Evolutionary conservation across 352 stramenopile species (phyloP).

Genomic region (Achlya hypogyna): DNA sequence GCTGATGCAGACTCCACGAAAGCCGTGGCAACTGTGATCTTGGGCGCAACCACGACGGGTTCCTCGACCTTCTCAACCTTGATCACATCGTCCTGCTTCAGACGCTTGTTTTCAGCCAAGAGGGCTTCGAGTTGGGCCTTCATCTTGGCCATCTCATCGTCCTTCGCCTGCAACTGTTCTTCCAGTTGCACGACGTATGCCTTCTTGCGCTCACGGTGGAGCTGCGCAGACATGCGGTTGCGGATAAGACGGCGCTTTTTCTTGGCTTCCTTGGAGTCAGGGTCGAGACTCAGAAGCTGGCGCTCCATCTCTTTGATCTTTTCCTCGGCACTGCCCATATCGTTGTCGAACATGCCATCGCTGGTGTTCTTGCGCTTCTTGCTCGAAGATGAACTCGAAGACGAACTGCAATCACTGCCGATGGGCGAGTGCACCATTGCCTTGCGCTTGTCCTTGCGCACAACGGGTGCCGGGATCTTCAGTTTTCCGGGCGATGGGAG

Average conservation of each 20-base stretch:
- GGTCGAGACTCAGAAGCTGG: conserved; percentile 72
- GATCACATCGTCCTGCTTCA: conserved; percentile 38
- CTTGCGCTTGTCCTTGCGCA: conserved; percentile 15
- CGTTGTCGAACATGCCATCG: conserved; percentile 18
- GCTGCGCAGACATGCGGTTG: conserved; percentile 82
- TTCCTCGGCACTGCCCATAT: conserved; percentile 35
- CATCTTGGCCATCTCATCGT: conserved; percentile 59
- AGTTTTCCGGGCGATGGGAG: conserved; percentile 11
- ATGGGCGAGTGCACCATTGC: conserved; percentile 5
- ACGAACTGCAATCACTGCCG: conserved; percentile 17
- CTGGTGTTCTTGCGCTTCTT: conserved; percentile 15
- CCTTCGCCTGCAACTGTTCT: conserved; percentile 73
- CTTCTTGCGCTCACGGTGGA: conserved; percentile 83
- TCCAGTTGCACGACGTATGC: conserved; percentile 80
- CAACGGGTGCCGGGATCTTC: conserved; percentile 1
- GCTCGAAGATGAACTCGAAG: background rate
- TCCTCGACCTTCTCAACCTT: conserved; percentile 1
- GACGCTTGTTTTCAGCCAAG: conserved; percentile 46
- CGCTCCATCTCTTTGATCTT: conserved; percentile 73
- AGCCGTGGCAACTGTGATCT: background rate
- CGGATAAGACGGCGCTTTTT: conserved; percentile 83
- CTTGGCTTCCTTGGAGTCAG: conserved; percentile 84
- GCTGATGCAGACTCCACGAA: background rate
- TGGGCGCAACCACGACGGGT: background rate
- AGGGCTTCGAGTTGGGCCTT: conserved; percentile 69